Base-by-base conservation (phyloP, 2,329 filamentous ascomycete genomes). In the Chalaropsis thielavioides region DNA sequence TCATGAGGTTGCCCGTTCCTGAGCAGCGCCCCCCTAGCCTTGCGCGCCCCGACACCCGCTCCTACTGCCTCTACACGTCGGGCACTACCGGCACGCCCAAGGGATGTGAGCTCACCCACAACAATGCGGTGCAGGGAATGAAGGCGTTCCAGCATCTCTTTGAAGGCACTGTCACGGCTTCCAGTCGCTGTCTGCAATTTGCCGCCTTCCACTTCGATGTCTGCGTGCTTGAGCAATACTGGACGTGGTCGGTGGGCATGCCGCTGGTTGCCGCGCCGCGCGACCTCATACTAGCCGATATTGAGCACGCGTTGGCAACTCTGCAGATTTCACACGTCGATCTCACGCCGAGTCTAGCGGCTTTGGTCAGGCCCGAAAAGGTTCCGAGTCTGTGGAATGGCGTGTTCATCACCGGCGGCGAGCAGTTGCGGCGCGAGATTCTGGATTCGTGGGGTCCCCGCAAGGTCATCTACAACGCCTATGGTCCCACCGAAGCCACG, bases 161-260 rank as follows among this genome's bases (percentile, higher is more conserved):
- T 71, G 74, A 75, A 4, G 84, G 81, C 0, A 87, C 90, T 70
- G 95, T 90, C 89, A 80, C 87, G 49, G 70, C 78, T 0, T 72
- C 81, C 0, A 95, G 91, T 0, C 83, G 88, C 66, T 96, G 90
- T 87, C 78, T 96, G 0, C 92, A 96, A 71, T 96, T 96, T 71
- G 92, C 92, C 0, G 92, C 90, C 0, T 90, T 96, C 65, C 92
- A 96, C 73, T 96, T 96, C 68, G 92, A 96, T 70, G 92, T 96
- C 3, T 94, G 89, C 1, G 88, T 96, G 0, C 79, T 96, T 0
- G 92, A 96, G 72, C 92, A 96, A 71, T 96, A 92, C 73, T 96
- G 90, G 90, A 94, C 87, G 66, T 96, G 92, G 92, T 90, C 87
- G 35, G 88, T 94, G 0, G 91, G 91, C 1, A 91, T 96, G 31